Evolutionary conservation across 1,284 basidiomycete genomes (phyloP).

Genomic region (Flammula alnicola): DNA sequence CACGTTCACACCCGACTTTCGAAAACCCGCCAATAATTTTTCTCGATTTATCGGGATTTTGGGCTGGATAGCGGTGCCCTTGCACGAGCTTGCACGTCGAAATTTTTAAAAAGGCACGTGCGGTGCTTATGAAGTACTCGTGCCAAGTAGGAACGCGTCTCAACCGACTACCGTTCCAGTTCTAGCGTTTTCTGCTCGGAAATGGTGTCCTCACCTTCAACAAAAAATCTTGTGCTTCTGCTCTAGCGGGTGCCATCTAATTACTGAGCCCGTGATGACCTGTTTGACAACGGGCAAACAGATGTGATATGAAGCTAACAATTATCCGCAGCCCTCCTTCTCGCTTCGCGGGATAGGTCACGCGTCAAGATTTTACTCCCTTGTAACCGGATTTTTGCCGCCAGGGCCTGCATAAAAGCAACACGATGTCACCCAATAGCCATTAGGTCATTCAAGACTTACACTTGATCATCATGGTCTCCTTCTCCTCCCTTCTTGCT

Average conservation of each 20-base stretch:
- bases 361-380: constrained; percentile 6
- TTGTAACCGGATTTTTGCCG: constrained; percentile 17
- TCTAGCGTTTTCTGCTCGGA: too few relatives aligned
- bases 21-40: background rate
- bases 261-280: too few relatives aligned
- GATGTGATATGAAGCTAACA: too few relatives aligned
- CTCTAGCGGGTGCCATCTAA: too few relatives aligned
- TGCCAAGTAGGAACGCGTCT: background rate
- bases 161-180: background rate
- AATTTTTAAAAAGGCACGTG: too few relatives aligned
- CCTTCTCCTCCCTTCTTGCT: constrained; percentile 18
- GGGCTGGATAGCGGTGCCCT: too few relatives aligned
- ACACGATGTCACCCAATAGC: background rate
- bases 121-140: too few relatives aligned
- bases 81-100: too few relatives aligned
- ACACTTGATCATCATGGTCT: constrained; percentile 15
- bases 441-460: constrained; percentile 4
- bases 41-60: too few relatives aligned
- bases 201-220: background rate
- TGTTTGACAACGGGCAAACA: too few relatives aligned
- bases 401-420: constrained; percentile 15
- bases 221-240: background rate
- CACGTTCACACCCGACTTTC: background rate
- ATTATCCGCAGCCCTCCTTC: constrained; percentile 7
- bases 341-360: constrained; percentile 8